Evolutionary conservation across 768 basidiomycete genomes (phyloP), one percentile per base, ranked within the genome.

Genomic region (Sarcodon sp.): DNA sequence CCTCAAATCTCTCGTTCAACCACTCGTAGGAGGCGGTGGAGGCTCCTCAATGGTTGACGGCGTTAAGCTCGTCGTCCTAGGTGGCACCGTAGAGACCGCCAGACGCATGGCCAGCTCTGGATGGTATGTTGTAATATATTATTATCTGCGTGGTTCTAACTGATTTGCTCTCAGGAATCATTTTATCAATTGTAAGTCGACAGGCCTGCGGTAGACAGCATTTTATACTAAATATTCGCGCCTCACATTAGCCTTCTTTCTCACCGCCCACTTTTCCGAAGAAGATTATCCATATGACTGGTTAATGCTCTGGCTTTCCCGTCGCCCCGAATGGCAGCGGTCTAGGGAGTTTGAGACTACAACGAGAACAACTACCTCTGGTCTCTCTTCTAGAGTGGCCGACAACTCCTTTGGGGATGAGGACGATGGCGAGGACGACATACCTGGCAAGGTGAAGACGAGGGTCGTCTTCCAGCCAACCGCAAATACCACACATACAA

Each of bases 251-350:
- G 61, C 61, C 5, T 62, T 62, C 73, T 90, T 89, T 77, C 77
- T 90, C 46, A 90, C 87, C 12, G 87, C 87, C 7, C 84, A 89
- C 64, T 90, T 90, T 69, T 83, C 79, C 54, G 87, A 90, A 66
- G 87, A 90, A 63, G 87, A 90, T 59, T 85, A 85, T 53, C 87
- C 87, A 3, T 90, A 88, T 55, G 87, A 90, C 65, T 90, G 87
- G 87, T 73, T 90, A 46, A 89, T 89, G 84, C 73, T 88, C 33
- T 90, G 87, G 87, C 77, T 90, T 44, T 85, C 85, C 38, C 80
- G 85, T 46, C 75, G 84, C 69, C 73, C 87, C 37, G 87, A 89
- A 63, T 89, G 87, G 87, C 87, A 89, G 58, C 81, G 86, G 35
- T 87, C 87, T 7, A 77, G 87, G 49, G 87, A 90, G 64, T 88